Conservation (phyloP, 2,329 filamentous ascomycete genomes). For the Cercospora citrullina region DNA sequence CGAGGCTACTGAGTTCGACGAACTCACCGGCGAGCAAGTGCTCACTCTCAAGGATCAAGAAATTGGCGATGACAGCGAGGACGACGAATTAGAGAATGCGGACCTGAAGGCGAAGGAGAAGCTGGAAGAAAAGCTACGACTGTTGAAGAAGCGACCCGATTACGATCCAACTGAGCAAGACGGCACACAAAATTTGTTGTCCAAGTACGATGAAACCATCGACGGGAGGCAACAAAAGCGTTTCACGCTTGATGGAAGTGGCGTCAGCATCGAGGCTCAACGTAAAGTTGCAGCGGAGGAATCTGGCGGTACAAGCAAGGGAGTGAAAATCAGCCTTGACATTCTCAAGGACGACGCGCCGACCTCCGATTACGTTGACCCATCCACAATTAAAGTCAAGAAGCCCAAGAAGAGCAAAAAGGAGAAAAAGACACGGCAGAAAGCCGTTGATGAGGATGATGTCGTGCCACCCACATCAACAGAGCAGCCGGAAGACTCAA, state of each 20-base stretch:
- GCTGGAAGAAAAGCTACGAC: constrained; percentile 71
- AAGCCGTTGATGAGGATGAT: constrained; percentile 60
- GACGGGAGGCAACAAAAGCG: constrained; percentile 82
- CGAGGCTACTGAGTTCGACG: constrained; percentile 76
- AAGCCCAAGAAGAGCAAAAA: constrained; percentile 85
- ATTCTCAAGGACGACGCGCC: constrained; percentile 64
- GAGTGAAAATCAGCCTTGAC: constrained; percentile 75
- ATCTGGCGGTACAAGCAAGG: constrained; percentile 61
- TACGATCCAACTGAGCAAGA: constrained; percentile 82
- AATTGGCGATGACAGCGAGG: constrained; percentile 76
- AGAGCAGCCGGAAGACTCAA: constrained; percentile 47
- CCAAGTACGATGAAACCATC: constrained; percentile 96
- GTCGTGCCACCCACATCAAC: constrained; percentile 46
- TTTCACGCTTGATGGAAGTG: constrained; percentile 82
- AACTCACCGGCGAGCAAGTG: constrained; percentile 75
- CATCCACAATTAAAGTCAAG: constrained; percentile 85
- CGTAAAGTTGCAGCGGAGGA: constrained; percentile 43
- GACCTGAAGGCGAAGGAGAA: constrained; percentile 70
- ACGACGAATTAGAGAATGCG: constrained; percentile 83
- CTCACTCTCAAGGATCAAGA: constrained; percentile 92
- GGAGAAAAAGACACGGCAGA: constrained; percentile 69
- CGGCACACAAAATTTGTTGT: constrained; percentile 67
- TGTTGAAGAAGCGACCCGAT: constrained; percentile 85
- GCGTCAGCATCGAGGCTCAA: constrained; percentile 66
- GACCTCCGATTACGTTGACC: constrained; percentile 83